Evolutionary conservation across 1,284 basidiomycete genomes (phyloP).

Genomic region (Tranzscheliella williamsii): DNA sequence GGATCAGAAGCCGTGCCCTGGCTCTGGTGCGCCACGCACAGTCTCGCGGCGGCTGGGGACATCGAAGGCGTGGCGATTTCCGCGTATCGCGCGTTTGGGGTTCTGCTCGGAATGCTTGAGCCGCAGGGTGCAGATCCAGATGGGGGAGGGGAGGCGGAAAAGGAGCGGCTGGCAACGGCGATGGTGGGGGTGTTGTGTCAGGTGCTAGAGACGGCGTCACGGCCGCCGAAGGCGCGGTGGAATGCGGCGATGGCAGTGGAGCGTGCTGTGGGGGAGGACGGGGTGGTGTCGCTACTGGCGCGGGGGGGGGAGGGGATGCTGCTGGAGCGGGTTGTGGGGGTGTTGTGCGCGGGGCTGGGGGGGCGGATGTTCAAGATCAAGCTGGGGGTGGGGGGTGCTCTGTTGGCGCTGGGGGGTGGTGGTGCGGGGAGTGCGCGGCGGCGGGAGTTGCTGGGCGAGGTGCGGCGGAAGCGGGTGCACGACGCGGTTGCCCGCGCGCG

Average conservation of each 20-base stretch:
- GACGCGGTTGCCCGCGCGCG: not conserved
- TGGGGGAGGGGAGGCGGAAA: not conserved
- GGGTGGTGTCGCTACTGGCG: not conserved
- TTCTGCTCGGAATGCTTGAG: slow-evolving; percentile 10
- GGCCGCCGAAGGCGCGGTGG: slow-evolving; percentile 33
- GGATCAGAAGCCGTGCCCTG: slow-evolving; percentile 2
- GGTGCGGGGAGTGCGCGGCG: not conserved
- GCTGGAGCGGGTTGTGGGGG: slow-evolving; percentile 5
- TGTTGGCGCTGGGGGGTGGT: slow-evolving; percentile 5
- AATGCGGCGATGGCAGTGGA: slow-evolving; percentile 30
- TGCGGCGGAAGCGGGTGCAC: slow-evolving; percentile 2
- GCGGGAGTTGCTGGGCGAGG: slow-evolving; percentile 3
- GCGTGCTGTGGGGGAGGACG: slow-evolving; percentile 10
- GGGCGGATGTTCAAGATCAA: slow-evolving; percentile 28
- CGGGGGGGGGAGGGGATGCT: not conserved
- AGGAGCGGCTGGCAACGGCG: too few species aligned
- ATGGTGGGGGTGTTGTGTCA: slow-evolving; percentile 14
- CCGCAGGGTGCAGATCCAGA: not conserved
- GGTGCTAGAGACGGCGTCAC: slow-evolving; percentile 11
- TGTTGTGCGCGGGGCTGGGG: slow-evolving; percentile 8
- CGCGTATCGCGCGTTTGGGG: slow-evolving; percentile 16
- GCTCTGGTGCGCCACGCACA: slow-evolving; percentile 4
- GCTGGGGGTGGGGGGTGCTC: slow-evolving; percentile 12
- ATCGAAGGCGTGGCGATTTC: slow-evolving; percentile 29
- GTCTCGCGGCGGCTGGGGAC: slow-evolving; percentile 16